Evolutionary conservation across 176 grass and related monocot genomes (phyloP).

Genomic region (Musa schizocarpa): DNA sequence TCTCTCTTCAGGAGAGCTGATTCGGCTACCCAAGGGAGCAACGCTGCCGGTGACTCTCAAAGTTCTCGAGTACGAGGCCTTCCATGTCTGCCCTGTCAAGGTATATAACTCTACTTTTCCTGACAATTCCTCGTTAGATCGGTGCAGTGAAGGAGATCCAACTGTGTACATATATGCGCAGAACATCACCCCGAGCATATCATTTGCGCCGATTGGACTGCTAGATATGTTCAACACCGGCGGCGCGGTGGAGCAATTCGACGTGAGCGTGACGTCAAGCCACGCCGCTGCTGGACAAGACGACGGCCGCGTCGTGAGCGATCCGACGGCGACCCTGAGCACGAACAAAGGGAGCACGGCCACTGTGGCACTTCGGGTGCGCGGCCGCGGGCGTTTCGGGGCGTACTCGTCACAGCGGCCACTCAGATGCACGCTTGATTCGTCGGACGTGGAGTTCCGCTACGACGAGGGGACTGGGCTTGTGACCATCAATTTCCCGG

Average conservation of each 20-base stretch:
- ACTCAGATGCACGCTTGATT: conserved; percentile 37
- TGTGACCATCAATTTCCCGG: conserved; percentile 42
- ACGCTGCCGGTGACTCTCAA: conserved; percentile 60
- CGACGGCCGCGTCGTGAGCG: not conserved
- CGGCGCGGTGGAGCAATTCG: conserved; percentile 59
- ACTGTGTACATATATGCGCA: not conserved
- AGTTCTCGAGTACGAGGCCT: conserved; percentile 65
- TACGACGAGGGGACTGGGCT: conserved; percentile 41
- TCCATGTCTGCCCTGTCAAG: conserved; percentile 60
- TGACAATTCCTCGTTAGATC: too few species aligned
- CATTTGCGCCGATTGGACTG: conserved; percentile 50
- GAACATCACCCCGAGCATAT: conserved; percentile 12
- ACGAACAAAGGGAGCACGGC: not conserved
- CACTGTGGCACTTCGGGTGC: conserved; percentile 30
- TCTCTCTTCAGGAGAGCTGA: conserved; percentile 30
- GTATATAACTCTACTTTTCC: not conserved
- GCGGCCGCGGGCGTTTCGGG: conserved; percentile 61
- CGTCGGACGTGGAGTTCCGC: conserved; percentile 31
- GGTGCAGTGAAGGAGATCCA: too few species aligned
- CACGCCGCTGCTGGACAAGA: not conserved
- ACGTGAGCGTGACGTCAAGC: not conserved
- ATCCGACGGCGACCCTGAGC: not conserved
- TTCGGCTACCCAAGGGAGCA: conserved; percentile 42
- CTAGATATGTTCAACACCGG: conserved; percentile 84
- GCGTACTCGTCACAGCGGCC: conserved; percentile 55